Base-by-base conservation (phyloP, 2,329 filamentous ascomycete species). In the Sordariomycetes sp. region DNA sequence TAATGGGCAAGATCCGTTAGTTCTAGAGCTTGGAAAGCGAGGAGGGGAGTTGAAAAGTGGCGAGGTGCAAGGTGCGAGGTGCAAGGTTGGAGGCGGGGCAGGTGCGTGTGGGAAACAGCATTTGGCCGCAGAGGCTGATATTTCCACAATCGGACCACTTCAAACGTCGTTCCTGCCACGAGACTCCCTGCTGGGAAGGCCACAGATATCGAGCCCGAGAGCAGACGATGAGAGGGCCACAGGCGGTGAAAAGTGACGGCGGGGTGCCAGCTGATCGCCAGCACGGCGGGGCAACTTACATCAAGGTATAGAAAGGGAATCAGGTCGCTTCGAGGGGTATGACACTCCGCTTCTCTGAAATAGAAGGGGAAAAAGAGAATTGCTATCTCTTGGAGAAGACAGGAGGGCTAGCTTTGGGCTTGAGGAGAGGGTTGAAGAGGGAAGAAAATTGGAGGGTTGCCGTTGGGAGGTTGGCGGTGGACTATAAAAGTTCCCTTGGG, bases 401-500 rank as follows among this genome's bases (percentile, higher is more conserved):
- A 8, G 28, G 35, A 51, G 53, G 34, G 48, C n/a, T 22, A 35
- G 51, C 6, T 46, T 54, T 40, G 28, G 24, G 24, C 22, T 20
- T 46, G 50, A 56, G 20, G 58, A 46, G 50, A 34, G 32, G 43
- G 55, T 58, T 54, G 56, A 57, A 62, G 59, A 57, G 53, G 43
- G 35, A 51, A 52, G 58, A 53, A 59, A 56, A 57, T 32, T 8
- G 59, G 56, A 53, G 32, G 35, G 50, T 34, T 52, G 32, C 32
- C 52, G 53, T 28, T 58, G 53, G 40, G 48, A 55, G 43, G 53
- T 28, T 53, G 59, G 53, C 57, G 57, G 37, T 50, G 55, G 20
- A n/a, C 55, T 50, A 51, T 57, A 57, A 57, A 57, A 57, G 55
- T 57, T 40, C 28, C 32, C 24, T 20, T 28, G 14, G 14, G 20